Evolutionary conservation across 495 filamentous ascomycete genomes (phyloP).

Genomic region (Aspergillus bridgeri): DNA sequence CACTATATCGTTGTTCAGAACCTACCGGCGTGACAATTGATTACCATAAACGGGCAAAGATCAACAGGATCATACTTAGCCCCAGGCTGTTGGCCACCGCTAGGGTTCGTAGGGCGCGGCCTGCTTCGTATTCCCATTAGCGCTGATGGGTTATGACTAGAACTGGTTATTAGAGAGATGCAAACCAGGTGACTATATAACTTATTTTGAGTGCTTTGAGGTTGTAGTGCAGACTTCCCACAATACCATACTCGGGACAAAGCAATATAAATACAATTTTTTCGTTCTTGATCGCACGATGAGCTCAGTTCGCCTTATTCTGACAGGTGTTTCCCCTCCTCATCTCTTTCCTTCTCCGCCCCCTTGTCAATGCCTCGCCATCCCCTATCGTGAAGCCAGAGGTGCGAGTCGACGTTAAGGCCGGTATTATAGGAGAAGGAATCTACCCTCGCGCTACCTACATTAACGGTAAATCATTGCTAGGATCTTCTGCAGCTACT

Average conservation of each 20-base stretch:
- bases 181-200: neutral
- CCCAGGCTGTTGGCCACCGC: neutral
- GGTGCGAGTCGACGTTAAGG: neutral
- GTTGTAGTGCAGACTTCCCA: neutral
- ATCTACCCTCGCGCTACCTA: slow-evolving; percentile 9
- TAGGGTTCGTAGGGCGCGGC: neutral
- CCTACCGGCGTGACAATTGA: neutral
- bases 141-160: neutral
- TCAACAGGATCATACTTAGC: neutral
- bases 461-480: slow-evolving; percentile 4
- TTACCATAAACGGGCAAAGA: neutral
- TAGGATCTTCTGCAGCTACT: too few relatives aligned
- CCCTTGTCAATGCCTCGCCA: neutral
- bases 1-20: too few relatives aligned
- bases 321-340: neutral
- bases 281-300: neutral
- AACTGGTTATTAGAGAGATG: neutral
- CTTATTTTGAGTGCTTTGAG: neutral
- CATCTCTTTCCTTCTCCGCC: neutral
- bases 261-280: neutral
- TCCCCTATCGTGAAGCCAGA: neutral
- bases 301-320: neutral
- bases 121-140: neutral
- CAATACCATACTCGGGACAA: neutral
- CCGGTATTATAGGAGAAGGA: slow-evolving; percentile 1